Evolutionary conservation across 1,139 yeast genomes (phyloP), one percentile per base, ranked within the genome.

Genomic region (Nakaseomyces kungkrabaensis): DNA sequence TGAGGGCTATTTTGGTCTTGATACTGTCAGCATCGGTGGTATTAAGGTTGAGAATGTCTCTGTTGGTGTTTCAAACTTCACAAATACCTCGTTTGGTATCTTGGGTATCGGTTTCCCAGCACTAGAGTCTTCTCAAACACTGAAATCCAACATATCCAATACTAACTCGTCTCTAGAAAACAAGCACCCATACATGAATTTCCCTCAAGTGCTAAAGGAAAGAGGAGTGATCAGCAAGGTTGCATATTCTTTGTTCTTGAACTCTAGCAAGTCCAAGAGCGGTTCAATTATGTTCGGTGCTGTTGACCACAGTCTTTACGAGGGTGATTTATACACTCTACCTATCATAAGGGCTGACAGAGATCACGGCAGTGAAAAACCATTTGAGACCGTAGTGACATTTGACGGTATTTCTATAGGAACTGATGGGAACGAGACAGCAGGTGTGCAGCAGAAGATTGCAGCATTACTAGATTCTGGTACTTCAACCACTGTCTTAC

Each of bases 401-500:
- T 55, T 79, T 26, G 57, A 56, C 40, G 68, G 70, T 7, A 58
- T 76, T 34, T 77, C 72, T 10, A 46, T 62, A n/a, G 46, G 49
- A 6, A 17, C 37, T 4, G 62, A 67, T 10, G 49, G 66, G 47
- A 46, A 52, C 27, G 52, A 57, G 40, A 47, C 47, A 10, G 54
- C 63, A 58, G 65, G 56, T 43, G 54, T 63, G 0, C 49, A 59
- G 7, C 52, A 58, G 3, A 50, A 59, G 10, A 52, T 58, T 33
- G 68, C 77, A 1, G 85, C 81, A 3, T 64, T 80, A 45, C 66
- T 84, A 42, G 92, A 84, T 65, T 77, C 87, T 1, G 90, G 90
- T 50, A 77, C 88, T 9, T 77, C 90, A 4, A 65, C 79, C 50
- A 72, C 82, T 3, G 76, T 75, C 57, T 59, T 81, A 8, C 84